Evolutionary conservation across 805 yeast genomes (phyloP), one percentile per base, ranked within the genome.

Genomic region (Yarrowia sp.): DNA sequence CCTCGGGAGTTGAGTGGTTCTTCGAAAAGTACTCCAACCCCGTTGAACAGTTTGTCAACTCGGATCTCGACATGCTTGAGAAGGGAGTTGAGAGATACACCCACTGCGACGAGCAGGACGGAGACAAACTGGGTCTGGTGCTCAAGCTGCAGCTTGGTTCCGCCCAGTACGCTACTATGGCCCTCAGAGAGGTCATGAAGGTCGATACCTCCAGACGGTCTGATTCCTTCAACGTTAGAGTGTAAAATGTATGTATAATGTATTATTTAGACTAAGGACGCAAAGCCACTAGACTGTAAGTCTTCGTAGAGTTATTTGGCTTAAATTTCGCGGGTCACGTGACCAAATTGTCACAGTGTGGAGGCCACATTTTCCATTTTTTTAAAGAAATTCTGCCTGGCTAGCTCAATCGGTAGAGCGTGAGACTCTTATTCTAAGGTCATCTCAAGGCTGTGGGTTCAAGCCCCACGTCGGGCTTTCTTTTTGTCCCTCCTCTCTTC

Each of bases 161-260:
- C 2, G 88, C 97, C 36, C 87, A 96, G 7, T 95, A 95, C 75
- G 99, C 99, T 1, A 95, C 99, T 0, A 96, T 95, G 99, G 96
- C 97, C 0, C 77, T 95, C 59, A 83, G 99, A 73, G 98, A 95
- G 74, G 83, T 90, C 59, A 85, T 92, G 89, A 88, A 86, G 73
- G 40, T 71, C 8, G 72, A 71, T 48, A 71, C 72, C 8, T 68
- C 72, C 14, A 30, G 74, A 41, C 61, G 74, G 38, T 68, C 72
- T 6, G 74, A 71, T 26, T 66, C 68, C 4, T 56, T 68, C 40
- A 65, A 68, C 26, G 71, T 70, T 2, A 8, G 61, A 17, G 46
- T 54, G 7, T 54, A 54, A 10, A n/a, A n/a, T 9, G 10, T 17
- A 46, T 28, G 51, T 46, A 30, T 32, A 4, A 14, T 48, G 35